Percentiles rank a stretch among this genome's conserved stretches.
These are phyloP conservation scores for Daldinia sp. DNA, from an alignment of 2,329 filamentous ascomycete genomes.

Conservation along the genomic window DNA sequence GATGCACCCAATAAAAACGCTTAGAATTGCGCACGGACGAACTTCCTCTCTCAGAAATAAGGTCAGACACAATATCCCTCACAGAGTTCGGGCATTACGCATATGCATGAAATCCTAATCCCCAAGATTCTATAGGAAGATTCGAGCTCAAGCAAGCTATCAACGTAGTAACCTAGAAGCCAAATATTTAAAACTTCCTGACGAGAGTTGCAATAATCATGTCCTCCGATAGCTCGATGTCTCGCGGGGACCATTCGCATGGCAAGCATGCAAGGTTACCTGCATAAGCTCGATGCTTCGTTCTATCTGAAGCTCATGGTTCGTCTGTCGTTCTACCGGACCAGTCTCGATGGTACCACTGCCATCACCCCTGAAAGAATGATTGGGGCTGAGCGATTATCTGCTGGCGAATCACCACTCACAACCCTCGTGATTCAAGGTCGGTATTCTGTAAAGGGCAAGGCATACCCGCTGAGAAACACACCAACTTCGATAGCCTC, in stretches of 20 bases:
- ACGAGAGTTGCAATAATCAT: constrained; percentile 13
- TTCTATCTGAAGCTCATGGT: constrained; percentile 37
- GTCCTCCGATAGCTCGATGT: constrained; percentile 14
- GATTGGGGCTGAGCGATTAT: constrained; percentile 35
- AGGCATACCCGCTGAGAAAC: constrained; percentile 41
- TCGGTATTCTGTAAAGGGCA: constrained; percentile 38
- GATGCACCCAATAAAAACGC: too few species aligned
- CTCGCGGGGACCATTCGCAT: constrained; percentile 35
- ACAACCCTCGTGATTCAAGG: constrained; percentile 30
- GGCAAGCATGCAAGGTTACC: constrained; percentile 34
- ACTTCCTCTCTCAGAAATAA: too few species aligned
- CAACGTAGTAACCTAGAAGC: background rate
- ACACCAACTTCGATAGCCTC: constrained; percentile 31
- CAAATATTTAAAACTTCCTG: constrained; percentile 15
- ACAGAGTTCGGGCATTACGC: constrained; percentile 9
- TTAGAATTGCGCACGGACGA: too few species aligned
- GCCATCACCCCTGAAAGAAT: constrained; percentile 22
- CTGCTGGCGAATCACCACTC: constrained; percentile 28
- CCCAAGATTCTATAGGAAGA: constrained; percentile 19
- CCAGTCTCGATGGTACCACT: constrained; percentile 21
- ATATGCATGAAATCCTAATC: constrained; percentile 28
- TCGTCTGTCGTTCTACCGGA: constrained; percentile 35
- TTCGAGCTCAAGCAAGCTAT: background rate
- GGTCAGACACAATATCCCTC: too few species aligned
- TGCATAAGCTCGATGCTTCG: constrained; percentile 34